Base-by-base conservation (phyloP, 2,329 filamentous ascomycete genomes). In the Venturia pyrina region DNA sequence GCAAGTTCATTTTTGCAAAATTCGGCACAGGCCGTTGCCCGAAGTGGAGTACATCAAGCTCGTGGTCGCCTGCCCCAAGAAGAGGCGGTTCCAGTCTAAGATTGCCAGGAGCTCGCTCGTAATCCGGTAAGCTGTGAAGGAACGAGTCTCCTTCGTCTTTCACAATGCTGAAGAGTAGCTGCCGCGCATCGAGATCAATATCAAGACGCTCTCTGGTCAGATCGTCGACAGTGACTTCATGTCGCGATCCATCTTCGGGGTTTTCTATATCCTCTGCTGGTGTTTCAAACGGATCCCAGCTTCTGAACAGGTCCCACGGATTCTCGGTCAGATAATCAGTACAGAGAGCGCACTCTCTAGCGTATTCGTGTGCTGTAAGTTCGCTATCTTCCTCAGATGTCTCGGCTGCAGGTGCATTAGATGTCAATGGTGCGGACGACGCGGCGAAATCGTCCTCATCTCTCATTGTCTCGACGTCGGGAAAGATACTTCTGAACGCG, bases 61-160 rank as follows among this genome's bases (percentile, higher is more conserved):
- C 77, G 67, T 79, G 73, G 68, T 83, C 80, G 32, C 48, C 48
- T 3, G 73, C 75, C 3, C n/a, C 65, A 7, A 84, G 72, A 0
- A 84, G 63, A 2, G 83, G 82, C 44, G 77, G 66, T 64, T 83
- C 80, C 11, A 79, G 66, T 67, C 79, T 83, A 46, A 65, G 43
- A 48, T 24, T 21, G 13, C 8, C 3, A 3, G 34, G 28, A 7
- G 15, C 2, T n/a, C 24, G 37, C 63, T 64, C 32, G 17, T 40
- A n/a, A 3, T 64, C 62, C 1, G 62, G 62, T 32, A 37, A 8
- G 21, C 19, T 44, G 15, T 50, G 40, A 40, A 64, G 62, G 34
- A 53, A 53, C 40, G 43, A 28, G 34, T 53, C 43, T 32, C 13
- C 32, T 17, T 48, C 24, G 5, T 40, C 43, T 34, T 43, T n/a